Evolutionary conservation across 2,329 filamentous ascomycete genomes (phyloP).

Genomic region (Fusarium marasasianum): DNA sequence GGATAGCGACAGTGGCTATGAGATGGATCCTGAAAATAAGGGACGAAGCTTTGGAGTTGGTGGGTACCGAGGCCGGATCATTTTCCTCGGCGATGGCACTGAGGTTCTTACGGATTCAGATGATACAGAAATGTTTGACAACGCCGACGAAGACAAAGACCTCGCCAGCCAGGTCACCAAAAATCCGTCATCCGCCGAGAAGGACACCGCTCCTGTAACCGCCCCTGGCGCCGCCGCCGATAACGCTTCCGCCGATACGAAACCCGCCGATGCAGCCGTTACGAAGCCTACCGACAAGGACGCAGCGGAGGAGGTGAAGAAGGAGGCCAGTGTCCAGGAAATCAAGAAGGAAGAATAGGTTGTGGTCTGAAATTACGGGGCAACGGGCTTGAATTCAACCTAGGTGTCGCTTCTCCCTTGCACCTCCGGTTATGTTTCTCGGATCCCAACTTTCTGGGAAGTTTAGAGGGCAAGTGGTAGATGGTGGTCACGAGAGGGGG

Average conservation of each 20-base stretch:
- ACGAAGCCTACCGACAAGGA: slow-evolving; percentile 37
- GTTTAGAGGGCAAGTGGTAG: slow-evolving; percentile 19
- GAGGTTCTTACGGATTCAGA: slow-evolving; percentile 89
- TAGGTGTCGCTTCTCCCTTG: slow-evolving; percentile 13
- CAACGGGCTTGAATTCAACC: slow-evolving; percentile 27
- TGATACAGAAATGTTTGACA: slow-evolving; percentile 94
- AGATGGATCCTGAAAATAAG: slow-evolving; percentile 75
- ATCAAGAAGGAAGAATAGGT: slow-evolving; percentile 52
- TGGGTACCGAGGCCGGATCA: slow-evolving; percentile 85
- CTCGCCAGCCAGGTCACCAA: slow-evolving; percentile 85
- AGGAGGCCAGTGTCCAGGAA: slow-evolving; percentile 41
- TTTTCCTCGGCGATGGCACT: slow-evolving; percentile 93
- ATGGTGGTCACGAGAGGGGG: slow-evolving; percentile 21
- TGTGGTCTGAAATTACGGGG: slow-evolving; percentile 36
- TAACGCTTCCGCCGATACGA: slow-evolving; percentile 40
- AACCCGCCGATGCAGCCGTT: slow-evolving; percentile 32
- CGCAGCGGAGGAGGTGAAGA: slow-evolving; percentile 38
- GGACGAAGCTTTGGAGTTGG: slow-evolving; percentile 70
- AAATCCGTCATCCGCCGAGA: slow-evolving; percentile 46
- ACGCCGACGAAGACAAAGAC: slow-evolving; percentile 85
- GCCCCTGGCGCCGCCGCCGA: slow-evolving; percentile 31
- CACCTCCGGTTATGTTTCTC: slow-evolving; percentile 35
- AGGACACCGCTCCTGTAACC: slow-evolving; percentile 35
- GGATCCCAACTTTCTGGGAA: slow-evolving; percentile 16
- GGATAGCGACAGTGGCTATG: slow-evolving; percentile 80